Base-by-base conservation (phyloP, 1,139 yeast species). In the Sugiyamaella pinicola region DNA sequence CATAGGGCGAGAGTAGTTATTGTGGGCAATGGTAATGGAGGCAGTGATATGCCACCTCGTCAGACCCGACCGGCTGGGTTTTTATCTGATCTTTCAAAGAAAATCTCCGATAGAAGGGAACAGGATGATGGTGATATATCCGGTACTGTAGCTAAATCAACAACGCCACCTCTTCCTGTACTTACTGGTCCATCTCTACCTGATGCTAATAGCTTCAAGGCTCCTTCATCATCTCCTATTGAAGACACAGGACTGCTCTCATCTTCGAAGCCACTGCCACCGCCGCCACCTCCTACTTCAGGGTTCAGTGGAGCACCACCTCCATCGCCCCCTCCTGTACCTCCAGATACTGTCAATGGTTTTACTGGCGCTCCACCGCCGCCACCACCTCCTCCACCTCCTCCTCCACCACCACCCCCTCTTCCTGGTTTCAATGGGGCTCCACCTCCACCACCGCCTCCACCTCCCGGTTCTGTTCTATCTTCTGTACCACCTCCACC, bases 271-370 rank as follows among this genome's bases (percentile, higher is more conserved):
- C 64, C 71, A 3, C 70, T 71, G 0, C 70, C 74, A 13, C 71
- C 74, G 22, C 67, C 70, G 18, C 69, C 71, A 3, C 68, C 68
- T 12, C 66, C 67, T 31, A n/a, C 17, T 38, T 22, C 53, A 53
- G 24, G 55, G 55, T n/a, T 40, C 39, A 29, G n/a, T 28, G 37
- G 28, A 26, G n/a, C 33, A 37, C 17, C 41, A 47, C 34, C 59
- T 49, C 15, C 42, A 21, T 71, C 71, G 13, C 72, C 74, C 19
- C 68, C 70, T 18, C 70, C 71, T 2, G 68, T 67, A 10, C 66
- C 68, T 37, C 49, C 49, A 12, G n/a, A 3, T 26, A 3, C 31
- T 26, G 9, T n/a, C 12, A 26, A 3, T 26, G 54, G 53, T 1
- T 52, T 52, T 24, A 38, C 45, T 35, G 57, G 55, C 17, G 54